A percentile compares a stretch with the other conserved stretches of the same genome.
Evolutionary conservation across 169 alveolate species (phyloP).

Genomic region (Plasmodium berghei): DNA sequence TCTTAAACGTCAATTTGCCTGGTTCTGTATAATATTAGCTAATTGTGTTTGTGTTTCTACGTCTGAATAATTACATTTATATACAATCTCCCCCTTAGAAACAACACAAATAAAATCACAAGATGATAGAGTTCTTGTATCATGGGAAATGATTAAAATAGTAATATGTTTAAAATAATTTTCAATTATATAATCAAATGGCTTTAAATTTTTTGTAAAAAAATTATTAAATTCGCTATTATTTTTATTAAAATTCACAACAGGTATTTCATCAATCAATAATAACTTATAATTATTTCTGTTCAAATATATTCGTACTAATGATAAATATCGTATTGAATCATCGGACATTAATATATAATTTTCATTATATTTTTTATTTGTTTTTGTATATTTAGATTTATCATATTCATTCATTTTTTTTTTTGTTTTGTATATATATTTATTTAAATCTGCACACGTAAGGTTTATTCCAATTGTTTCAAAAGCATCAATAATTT

Average conservation of each 20-base stretch:
- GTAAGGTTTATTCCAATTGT: conserved; percentile 51
- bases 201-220: conserved; percentile 27
- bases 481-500: conserved; percentile 76
- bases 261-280: conserved; percentile 89
- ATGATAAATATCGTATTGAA: conserved; percentile 81
- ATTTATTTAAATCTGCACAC: conserved; percentile 38
- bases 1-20: background rate
- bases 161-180: conserved; percentile 78
- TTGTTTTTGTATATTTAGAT: background rate
- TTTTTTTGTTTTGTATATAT: conserved; percentile 32
- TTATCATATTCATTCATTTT: background rate
- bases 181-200: conserved; percentile 65
- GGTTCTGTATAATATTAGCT: conserved; percentile 32
- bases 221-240: conserved; percentile 12
- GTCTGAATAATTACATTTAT: conserved; percentile 41
- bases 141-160: conserved; percentile 81
- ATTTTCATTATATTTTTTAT: background rate
- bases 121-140: conserved; percentile 78
- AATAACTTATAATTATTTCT: conserved; percentile 82
- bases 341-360: conserved; percentile 76
- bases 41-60: conserved; percentile 51
- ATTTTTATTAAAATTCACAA: conserved; percentile 7
- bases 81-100: conserved; percentile 77
- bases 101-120: conserved; percentile 82
- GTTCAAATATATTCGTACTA: conserved; percentile 83